Percentiles rank a stretch among this genome's conserved stretches.
phyloP scores from a whole-genome alignment of 805 yeast genomes.

The Starmerella sp. region DNA sequence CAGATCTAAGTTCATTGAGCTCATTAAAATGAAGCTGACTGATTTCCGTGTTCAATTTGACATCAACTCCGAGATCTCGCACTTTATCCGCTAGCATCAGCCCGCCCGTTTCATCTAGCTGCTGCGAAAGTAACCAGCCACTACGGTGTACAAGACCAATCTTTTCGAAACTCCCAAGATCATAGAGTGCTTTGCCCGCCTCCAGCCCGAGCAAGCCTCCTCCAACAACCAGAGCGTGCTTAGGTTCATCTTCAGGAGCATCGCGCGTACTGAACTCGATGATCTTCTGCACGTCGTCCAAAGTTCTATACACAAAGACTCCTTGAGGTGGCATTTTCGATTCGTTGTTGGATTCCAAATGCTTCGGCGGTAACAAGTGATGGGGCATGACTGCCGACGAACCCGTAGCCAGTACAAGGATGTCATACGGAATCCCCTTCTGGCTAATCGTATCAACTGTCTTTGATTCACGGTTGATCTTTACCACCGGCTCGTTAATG shows the following conservation, averaged over 20 bases:
- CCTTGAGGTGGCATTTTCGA: slow-evolving; percentile 17
- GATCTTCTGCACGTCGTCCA: slow-evolving; percentile 30
- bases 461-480: slow-evolving; percentile 9
- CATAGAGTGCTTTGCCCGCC: slow-evolving; percentile 32
- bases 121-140: slow-evolving; percentile 31
- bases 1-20: slow-evolving; percentile 21
- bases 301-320: slow-evolving; percentile 30
- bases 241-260: slow-evolving; percentile 44
- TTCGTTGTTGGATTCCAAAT: no score
- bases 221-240: slow-evolving; percentile 85
- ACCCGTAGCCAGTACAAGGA: slow-evolving; percentile 29
- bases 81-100: slow-evolving; percentile 35
- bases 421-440: slow-evolving; percentile 25
- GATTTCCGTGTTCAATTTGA: slow-evolving; percentile 41
- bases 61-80: slow-evolving; percentile 41
- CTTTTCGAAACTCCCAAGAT: slow-evolving; percentile 27
- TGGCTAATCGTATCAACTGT: slow-evolving; percentile 11
- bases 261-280: slow-evolving; percentile 21
- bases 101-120: slow-evolving; percentile 32
- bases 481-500: slow-evolving; percentile 13
- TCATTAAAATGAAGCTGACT: slow-evolving; percentile 35
- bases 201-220: slow-evolving; percentile 50
- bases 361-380: slow-evolving; percentile 11
- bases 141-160: slow-evolving; percentile 30
- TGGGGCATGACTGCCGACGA: slow-evolving; percentile 28